Conservation (phyloP, 768 basidiomycete genomes). For the Heimioporus sp. region DNA sequence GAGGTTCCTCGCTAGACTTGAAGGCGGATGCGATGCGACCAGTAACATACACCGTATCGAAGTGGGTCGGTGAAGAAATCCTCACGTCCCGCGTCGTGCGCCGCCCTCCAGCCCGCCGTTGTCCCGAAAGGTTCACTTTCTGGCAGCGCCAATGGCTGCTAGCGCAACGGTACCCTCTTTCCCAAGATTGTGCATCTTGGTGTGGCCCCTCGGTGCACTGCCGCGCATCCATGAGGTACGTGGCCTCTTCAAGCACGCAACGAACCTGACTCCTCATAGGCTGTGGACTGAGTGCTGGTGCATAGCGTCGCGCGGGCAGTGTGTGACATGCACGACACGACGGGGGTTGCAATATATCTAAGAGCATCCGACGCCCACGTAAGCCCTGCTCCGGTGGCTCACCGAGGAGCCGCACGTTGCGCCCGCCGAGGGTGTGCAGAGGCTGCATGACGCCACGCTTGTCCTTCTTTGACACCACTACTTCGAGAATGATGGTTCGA, state of each 20-base stretch:
- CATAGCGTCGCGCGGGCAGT: conserved; percentile 14
- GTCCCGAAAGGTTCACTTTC: conserved; percentile 39
- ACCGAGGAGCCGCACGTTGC: conserved; percentile 5
- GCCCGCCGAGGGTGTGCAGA: too few species aligned
- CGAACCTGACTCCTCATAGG: too few species aligned
- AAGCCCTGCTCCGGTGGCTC: too few species aligned
- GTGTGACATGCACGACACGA: conserved; percentile 14
- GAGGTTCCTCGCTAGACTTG: conserved; percentile 1
- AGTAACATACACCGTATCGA: conserved; percentile 16
- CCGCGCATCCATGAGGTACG: conserved; percentile 22
- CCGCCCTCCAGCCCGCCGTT: conserved; percentile 23
- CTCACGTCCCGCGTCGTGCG: conserved; percentile 13
- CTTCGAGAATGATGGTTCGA: not conserved
- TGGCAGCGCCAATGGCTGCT: conserved; percentile 37
- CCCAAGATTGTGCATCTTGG: conserved; percentile 32
- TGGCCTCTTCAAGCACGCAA: too few species aligned
- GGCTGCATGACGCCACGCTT: conserved; percentile 6
- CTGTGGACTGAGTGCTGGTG: conserved; percentile 15
- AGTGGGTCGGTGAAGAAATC: conserved; percentile 25
- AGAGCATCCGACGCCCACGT: too few species aligned
- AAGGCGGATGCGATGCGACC: conserved; percentile 8
- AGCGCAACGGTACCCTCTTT: conserved; percentile 39
- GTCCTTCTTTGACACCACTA: conserved; percentile 1
- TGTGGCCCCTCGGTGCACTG: conserved; percentile 14
- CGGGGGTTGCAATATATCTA: too few species aligned